These are phyloP conservation scores for Coniferiporia sulphurascens DNA, from an alignment of 1,284 basidiomycete species.

Conservation along the genomic window DNA sequence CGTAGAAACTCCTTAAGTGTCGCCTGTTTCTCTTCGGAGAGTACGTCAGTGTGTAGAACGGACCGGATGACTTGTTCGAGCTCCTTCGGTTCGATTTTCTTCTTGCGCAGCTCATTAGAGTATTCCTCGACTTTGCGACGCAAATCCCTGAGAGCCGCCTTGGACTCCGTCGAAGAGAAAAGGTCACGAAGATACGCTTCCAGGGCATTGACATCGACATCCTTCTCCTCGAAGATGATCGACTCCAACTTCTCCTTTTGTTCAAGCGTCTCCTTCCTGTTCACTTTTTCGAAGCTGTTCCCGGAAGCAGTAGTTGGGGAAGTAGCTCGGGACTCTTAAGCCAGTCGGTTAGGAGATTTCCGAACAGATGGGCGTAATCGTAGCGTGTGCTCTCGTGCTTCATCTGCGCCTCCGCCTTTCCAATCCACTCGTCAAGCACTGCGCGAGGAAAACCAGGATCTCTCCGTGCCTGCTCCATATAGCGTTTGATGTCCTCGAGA, in stretches of 20 bases:
- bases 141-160: constrained; percentile 27
- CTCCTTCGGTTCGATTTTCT: constrained; percentile 25
- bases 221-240: constrained; percentile 35
- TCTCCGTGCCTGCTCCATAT: constrained; percentile 11
- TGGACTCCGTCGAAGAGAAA: constrained; percentile 31
- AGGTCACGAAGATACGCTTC: constrained; percentile 31
- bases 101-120: constrained; percentile 24
- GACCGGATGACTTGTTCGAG: constrained; percentile 31
- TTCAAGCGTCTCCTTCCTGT: constrained; percentile 38
- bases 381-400: constrained; percentile 15
- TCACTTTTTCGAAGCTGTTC: constrained; percentile 30
- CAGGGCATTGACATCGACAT: constrained; percentile 30
- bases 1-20: constrained; percentile 37
- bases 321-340: neutral
- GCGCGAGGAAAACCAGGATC: constrained; percentile 4
- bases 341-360: constrained; percentile 17
- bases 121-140: constrained; percentile 28
- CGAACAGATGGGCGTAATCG: constrained; percentile 15
- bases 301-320: neutral
- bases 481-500: constrained; percentile 9
- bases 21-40: constrained; percentile 36
- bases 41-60: constrained; percentile 31
- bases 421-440: constrained; percentile 12
- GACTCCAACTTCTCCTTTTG: constrained; percentile 36
- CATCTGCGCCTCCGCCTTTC: constrained; percentile 9